phyloP scores from a whole-genome alignment of 1,139 yeast species.

The Sugiyamaella grinbergsii region DNA sequence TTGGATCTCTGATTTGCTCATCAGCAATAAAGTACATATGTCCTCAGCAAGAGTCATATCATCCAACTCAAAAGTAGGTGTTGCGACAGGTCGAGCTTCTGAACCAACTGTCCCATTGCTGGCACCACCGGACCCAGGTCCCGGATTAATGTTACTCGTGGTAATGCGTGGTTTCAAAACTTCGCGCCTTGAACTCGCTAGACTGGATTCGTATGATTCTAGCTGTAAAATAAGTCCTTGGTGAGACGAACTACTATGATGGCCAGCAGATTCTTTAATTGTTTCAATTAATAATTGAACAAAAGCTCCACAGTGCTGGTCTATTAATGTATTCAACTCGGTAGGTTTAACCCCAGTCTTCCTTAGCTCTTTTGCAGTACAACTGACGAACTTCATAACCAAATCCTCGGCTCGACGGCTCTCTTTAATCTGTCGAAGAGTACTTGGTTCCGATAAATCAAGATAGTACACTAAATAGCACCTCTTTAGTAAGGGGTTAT shows the following conservation, averaged over 20 bases:
- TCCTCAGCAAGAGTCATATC: slow-evolving; percentile 37
- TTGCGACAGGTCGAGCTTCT: slow-evolving; percentile 11
- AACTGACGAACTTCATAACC: slow-evolving; percentile 64
- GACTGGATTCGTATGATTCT: slow-evolving; percentile 36
- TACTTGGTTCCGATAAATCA: slow-evolving; percentile 57
- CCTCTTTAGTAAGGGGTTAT: slow-evolving; percentile 46
- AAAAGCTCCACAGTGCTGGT: slow-evolving; percentile 59
- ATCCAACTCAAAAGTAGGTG: slow-evolving; percentile 35
- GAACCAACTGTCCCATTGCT: background rate
- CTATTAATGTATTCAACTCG: slow-evolving; percentile 52
- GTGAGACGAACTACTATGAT: slow-evolving; percentile 30
- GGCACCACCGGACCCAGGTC: background rate
- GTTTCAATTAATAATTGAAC: slow-evolving; percentile 56
- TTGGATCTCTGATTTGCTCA: slow-evolving; percentile 35
- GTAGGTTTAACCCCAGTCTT: slow-evolving; percentile 50
- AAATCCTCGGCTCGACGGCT: slow-evolving; percentile 61
- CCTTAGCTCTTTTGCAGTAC: slow-evolving; percentile 63
- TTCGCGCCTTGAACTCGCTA: slow-evolving; percentile 45
- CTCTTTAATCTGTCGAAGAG: slow-evolving; percentile 45
- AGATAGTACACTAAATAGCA: slow-evolving; percentile 63
- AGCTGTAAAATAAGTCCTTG: slow-evolving; percentile 38
- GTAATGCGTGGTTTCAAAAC: slow-evolving; percentile 25
- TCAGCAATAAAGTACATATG: slow-evolving; percentile 31
- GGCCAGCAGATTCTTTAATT: slow-evolving; percentile 45
- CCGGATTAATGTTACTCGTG: slow-evolving; percentile 1